Evolutionary conservation across 495 filamentous ascomycete genomes (phyloP).

Genomic region (Patellaria atrata): DNA sequence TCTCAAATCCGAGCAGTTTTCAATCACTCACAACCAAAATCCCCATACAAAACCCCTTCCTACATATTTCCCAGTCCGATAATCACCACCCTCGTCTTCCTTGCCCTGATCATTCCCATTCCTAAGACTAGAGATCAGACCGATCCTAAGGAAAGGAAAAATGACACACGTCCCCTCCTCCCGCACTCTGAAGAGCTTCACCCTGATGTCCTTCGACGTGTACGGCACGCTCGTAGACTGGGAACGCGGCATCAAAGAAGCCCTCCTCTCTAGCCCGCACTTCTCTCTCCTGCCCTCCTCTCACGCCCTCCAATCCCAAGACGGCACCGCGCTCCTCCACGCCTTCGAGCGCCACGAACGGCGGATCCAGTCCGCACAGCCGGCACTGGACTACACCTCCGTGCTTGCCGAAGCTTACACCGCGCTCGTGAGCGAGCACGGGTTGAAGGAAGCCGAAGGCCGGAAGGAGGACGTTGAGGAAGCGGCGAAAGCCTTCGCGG

Average conservation of each 20-base stretch:
- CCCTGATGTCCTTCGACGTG: constrained; percentile 58
- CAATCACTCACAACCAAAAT: too few species aligned
- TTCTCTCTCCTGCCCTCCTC: constrained; percentile 28
- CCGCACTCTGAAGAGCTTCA: constrained; percentile 27
- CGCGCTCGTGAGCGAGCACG: constrained; percentile 1
- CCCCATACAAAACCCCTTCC: too few species aligned
- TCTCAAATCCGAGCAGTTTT: too few species aligned
- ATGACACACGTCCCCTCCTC: background rate
- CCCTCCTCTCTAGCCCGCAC: constrained; percentile 12
- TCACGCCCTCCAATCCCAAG: constrained; percentile 31
- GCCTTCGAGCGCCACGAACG: background rate
- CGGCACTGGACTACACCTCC: constrained; percentile 7
- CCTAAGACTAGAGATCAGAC: too few species aligned
- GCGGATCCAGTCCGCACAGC: background rate
- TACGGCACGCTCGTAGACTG: constrained; percentile 76
- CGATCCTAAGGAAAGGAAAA: too few species aligned
- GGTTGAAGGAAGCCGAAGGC: constrained; percentile 1
- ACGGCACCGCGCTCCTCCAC: constrained; percentile 4
- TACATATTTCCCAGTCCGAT: too few species aligned
- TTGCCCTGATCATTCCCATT: too few species aligned
- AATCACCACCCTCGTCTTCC: too few species aligned
- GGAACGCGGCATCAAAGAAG: constrained; percentile 34
- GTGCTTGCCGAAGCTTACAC: constrained; percentile 6
- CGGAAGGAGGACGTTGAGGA: constrained; percentile 1
- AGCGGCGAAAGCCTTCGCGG: constrained; percentile 9